phyloP scores from a whole-genome alignment of 306 rosid species.

The Crataegus laevigata region DNA sequence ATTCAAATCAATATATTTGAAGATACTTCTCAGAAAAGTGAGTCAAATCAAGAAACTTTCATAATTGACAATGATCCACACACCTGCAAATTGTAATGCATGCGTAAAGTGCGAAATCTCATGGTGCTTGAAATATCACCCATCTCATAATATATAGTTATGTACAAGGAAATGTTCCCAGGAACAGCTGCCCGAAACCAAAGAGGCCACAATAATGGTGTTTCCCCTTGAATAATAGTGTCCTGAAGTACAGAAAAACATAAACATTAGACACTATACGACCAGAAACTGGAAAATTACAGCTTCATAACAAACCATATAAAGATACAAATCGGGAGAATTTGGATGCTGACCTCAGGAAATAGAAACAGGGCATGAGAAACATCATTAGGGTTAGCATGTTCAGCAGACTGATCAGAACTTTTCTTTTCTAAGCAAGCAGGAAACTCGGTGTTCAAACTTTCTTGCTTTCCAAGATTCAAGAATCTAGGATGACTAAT shows the following conservation, averaged over 20 bases:
- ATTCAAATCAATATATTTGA: background rate
- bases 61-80: slow-evolving; percentile 13
- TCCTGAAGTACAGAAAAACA: slow-evolving; percentile 43
- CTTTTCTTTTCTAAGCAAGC: slow-evolving; percentile 56
- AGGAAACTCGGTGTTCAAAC: slow-evolving; percentile 55
- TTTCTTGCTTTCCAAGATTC: slow-evolving; percentile 56
- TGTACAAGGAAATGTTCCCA: slow-evolving; percentile 65
- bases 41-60: slow-evolving; percentile 10
- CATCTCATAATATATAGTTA: slow-evolving; percentile 88
- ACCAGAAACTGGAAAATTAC: slow-evolving; percentile 21
- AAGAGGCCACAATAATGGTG: slow-evolving; percentile 84
- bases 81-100: slow-evolving; percentile 87
- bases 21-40: background rate
- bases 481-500: slow-evolving; percentile 82
- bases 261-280: slow-evolving; percentile 4
- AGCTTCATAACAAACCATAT: slow-evolving; percentile 8
- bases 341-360: slow-evolving; percentile 66
- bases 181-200: slow-evolving; percentile 96
- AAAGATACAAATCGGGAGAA: slow-evolving; percentile 1
- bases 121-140: slow-evolving; percentile 59
- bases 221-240: slow-evolving; percentile 51
- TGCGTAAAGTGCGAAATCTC: slow-evolving; percentile 77
- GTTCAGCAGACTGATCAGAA: slow-evolving; percentile 26
- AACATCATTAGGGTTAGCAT: slow-evolving; percentile 24
- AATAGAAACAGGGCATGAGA: slow-evolving; percentile 58